phyloP scores from a whole-genome alignment of 805 yeast species.

The Vanderwaltozyma polyspora region DNA sequence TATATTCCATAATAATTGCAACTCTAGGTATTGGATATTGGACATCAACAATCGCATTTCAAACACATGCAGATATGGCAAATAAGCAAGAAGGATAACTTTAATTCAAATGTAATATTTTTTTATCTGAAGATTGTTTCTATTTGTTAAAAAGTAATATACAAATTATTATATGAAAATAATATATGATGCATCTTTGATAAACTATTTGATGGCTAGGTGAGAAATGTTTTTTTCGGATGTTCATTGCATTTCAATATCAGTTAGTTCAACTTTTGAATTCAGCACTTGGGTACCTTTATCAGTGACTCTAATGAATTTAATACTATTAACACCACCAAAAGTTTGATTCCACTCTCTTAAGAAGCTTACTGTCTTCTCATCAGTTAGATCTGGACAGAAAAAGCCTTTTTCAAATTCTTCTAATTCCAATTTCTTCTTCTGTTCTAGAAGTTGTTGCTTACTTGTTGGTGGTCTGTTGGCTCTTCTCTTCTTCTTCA shows the following conservation, averaged over 20 bases:
- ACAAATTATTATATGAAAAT: no score
- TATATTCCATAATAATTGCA: no score
- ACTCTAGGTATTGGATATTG: no score
- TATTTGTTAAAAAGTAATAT: no score
- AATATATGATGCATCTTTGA: no score
- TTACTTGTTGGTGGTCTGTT: constrained; percentile 74
- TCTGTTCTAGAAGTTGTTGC: constrained; percentile 56
- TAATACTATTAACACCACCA: constrained; percentile 63
- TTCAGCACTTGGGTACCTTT: constrained; percentile 20
- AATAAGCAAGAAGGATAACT: no score
- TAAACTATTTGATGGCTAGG: no score
- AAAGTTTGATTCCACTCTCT: constrained; percentile 72
- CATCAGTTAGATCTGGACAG: constrained; percentile 62
- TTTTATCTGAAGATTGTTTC: no score
- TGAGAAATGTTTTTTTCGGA: no score
- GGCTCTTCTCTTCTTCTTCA: constrained; percentile 59
- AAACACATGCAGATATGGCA: no score
- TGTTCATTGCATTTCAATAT: constrained; percentile 16
- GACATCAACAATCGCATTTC: no score
- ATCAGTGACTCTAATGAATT: constrained; percentile 30
- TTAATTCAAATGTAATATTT: no score
- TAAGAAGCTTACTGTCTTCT: constrained; percentile 45
- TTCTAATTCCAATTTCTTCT: constrained; percentile 47
- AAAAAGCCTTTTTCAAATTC: constrained; percentile 59
- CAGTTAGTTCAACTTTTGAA: constrained; percentile 7